Base-by-base conservation (phyloP, 2,329 filamentous ascomycete species). In the Didymella keratinophila region DNA sequence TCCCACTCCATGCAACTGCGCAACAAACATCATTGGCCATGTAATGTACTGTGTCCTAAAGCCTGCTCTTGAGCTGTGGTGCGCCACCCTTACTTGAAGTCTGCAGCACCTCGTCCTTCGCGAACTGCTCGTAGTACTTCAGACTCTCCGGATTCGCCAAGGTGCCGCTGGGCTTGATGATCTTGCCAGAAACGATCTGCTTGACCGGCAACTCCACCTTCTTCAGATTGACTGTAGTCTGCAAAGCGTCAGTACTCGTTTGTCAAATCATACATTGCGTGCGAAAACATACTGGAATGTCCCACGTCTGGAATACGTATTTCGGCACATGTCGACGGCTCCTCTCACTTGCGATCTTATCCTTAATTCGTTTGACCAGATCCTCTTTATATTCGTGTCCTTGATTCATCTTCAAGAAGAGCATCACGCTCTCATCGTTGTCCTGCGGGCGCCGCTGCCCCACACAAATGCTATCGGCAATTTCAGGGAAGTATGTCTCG, bases 191-290 rank as follows among this genome's bases (percentile, higher is more conserved):
- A 0, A 95, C 88, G 62, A 95, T 95, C 71, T 91, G 89, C 78
- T 95, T 95, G 28, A 95, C 89, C 0, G 91, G 91, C 51, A 95
- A 69, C 74, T 95, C 91, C 4, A 95, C 91, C 76, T 95, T 95
- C 75, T 95, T 95, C 48, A 91, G 77, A 71, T 94, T 95, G 62
- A 95, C 87, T 0, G 91, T 95, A 0, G 88, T 90, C 87, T 92
- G 45, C 44, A 23, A 12, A n/a, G 2, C 8, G 20, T 61, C 28
- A 58, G 58, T 50, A 37, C 44, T 8, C 11, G 2, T 36, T 25
- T 39, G 12, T 4, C 1, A 10, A 4, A 25, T 2, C 10, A 12
- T 18, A 11, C 42, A 10, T 4, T 14, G 3, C 18, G 52, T 43
- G 8, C 10, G 11, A 14, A 83, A 88, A 79, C 76, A 91, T 43